Evolutionary conservation across 2,329 filamentous ascomycete species (phyloP), one percentile per base, ranked within the genome.

Genomic region (Cadophora sp.): DNA sequence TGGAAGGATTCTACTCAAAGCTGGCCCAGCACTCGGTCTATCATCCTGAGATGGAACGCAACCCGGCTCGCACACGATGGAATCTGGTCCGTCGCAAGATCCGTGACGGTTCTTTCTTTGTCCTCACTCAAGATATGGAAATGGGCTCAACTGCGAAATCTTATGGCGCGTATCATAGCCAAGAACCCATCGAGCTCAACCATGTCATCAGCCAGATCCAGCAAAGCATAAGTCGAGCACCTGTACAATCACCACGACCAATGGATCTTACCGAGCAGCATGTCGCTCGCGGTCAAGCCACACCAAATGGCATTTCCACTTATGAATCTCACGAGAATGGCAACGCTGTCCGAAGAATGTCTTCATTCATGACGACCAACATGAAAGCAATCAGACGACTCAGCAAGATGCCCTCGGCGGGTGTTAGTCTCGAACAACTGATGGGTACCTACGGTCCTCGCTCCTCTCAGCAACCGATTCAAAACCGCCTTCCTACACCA

Each of bases 1-100:
- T 87, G 0, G 83, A 84, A 43, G 79, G 83, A 5, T 87, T 85
- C 75, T 87, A 87, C 69, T 78, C 80, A 8, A 83, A 85, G 68
- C 78, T 87, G 4, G 79, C 84, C 0, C 80, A 81, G 16, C 79
- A 82, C 69, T 84, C 83, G 0, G 79, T 87, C 8, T 86, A 86
- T 69, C 81, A 81, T 12, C 84, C 85, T 0, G 82, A 83, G 66
- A 79, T 87, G 5, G 85, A 87, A 74, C 79, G 78, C 26, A 86
- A 86, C 71, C 85, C 85, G 0, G 85, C 85, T 0, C 78, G 85
- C 5, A 82, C 84, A 0, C 77, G 85, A 4, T 87, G 85, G 85
- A 80, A 83, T 22, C 80, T 86, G 2, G 78, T 87, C 7, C 79
- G 81, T 0, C 79, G 81, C 37, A 82, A 81, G 51, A 79, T 87